Conservation (phyloP, 805 yeast species). For the Wickerhamomyces tratensis region DNA sequence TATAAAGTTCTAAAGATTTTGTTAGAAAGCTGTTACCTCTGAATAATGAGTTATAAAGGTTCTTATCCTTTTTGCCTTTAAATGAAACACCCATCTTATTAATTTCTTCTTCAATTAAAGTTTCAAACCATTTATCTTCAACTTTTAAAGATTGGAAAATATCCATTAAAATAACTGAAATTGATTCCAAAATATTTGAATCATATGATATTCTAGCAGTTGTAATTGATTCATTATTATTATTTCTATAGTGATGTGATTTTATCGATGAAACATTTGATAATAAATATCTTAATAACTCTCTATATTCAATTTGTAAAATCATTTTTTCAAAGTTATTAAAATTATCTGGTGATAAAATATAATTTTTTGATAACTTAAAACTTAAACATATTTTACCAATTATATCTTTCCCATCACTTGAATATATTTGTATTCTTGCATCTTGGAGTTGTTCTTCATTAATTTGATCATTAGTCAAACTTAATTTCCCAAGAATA, state of each 20-base stretch:
- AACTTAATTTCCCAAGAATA: constrained; percentile 17
- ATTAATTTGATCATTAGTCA: constrained; percentile 11
- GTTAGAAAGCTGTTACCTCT: constrained; percentile 82
- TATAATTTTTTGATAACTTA: constrained; percentile 39
- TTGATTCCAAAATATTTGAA: constrained; percentile 31
- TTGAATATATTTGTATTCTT: constrained; percentile 34
- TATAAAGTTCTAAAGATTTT: constrained; percentile 69
- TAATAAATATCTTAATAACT: constrained; percentile 34
- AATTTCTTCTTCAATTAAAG: constrained; percentile 61
- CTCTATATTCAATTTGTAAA: constrained; percentile 38
- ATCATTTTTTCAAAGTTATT: constrained; percentile 55
- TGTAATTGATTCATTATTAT: too few relatives aligned
- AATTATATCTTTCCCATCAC: constrained; percentile 28
- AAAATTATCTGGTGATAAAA: constrained; percentile 53
- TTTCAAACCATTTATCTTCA: constrained; percentile 66
- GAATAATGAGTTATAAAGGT: constrained; percentile 55
- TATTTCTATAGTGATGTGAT: too few relatives aligned
- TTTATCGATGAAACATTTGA: constrained; percentile 24
- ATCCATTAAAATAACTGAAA: constrained; percentile 54
- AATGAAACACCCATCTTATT: constrained; percentile 19
- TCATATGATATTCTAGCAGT: too few relatives aligned
- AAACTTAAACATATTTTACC: constrained; percentile 52
- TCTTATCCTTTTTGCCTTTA: constrained; percentile 11
- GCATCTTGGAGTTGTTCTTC: constrained; percentile 16
- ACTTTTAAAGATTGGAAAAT: constrained; percentile 61